Percentiles rank a stretch among this genome's conserved stretches.
Evolutionary conservation across 208 protist genomes (phyloP).

Genomic region (Crithidia sp.): DNA sequence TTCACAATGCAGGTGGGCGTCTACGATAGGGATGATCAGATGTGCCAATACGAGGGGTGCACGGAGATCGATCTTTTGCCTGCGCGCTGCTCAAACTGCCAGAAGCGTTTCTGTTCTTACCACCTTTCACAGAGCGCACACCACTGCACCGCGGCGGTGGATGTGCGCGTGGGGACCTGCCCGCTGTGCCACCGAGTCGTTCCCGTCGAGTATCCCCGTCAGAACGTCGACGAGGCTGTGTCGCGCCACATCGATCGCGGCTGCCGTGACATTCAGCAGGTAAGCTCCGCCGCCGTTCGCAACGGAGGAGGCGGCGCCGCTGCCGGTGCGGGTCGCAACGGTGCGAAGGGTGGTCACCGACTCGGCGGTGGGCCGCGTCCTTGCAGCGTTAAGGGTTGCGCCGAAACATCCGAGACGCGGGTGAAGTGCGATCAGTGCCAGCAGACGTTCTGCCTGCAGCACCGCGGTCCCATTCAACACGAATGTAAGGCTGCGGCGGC

Average conservation of each 20-base stretch:
- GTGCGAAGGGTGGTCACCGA: constrained; percentile 16
- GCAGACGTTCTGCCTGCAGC: constrained; percentile 74
- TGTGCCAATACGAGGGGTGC: constrained; percentile 75
- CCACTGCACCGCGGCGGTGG: constrained; percentile 48
- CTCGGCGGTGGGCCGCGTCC: constrained; percentile 26
- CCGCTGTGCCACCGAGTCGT: constrained; percentile 63
- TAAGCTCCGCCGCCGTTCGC: not conserved
- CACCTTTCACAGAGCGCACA: constrained; percentile 73
- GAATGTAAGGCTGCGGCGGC: constrained; percentile 38
- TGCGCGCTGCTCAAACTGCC: constrained; percentile 71
- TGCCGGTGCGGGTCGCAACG: constrained; percentile 11
- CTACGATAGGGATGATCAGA: constrained; percentile 70
- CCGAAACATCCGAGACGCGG: constrained; percentile 33
- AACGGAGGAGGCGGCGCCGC: not conserved
- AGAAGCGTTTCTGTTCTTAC: constrained; percentile 75
- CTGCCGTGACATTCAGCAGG: constrained; percentile 45
- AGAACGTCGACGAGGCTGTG: constrained; percentile 71
- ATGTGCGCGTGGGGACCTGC: constrained; percentile 48
- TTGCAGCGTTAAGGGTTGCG: constrained; percentile 61
- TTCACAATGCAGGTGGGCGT: constrained; percentile 83
- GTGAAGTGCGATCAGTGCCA: constrained; percentile 74
- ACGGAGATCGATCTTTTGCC: constrained; percentile 75
- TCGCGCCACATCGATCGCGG: constrained; percentile 78
- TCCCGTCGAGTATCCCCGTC: constrained; percentile 54
- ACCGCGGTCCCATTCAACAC: constrained; percentile 65